Conservation (phyloP, 768 basidiomycete genomes). For the Cyclocybe aegerita region DNA sequence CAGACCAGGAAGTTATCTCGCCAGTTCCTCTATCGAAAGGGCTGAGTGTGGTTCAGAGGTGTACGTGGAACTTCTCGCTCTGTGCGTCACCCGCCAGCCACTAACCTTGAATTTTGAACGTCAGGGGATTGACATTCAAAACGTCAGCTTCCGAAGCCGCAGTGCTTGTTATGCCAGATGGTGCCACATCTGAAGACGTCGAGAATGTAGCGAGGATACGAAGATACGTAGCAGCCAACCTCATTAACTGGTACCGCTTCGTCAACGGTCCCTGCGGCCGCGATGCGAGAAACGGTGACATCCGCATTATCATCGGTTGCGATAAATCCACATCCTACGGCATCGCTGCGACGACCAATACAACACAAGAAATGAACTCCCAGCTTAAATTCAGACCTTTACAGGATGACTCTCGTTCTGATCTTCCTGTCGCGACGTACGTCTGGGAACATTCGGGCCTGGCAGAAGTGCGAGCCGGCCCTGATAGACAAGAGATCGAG, state of each 20-base stretch:
- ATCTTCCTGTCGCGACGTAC: too few relatives aligned
- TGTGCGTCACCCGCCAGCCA: too few relatives aligned
- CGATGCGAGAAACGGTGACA: conserved; percentile 13
- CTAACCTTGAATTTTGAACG: too few relatives aligned
- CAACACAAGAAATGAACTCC: background rate
- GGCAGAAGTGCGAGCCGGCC: conserved; percentile 4
- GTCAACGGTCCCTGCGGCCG: conserved; percentile 9
- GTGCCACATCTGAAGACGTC: conserved; percentile 14
- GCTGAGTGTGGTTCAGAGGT: background rate
- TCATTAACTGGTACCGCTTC: conserved; percentile 15
- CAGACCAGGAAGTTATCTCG: conserved; percentile 5
- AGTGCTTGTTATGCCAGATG: conserved; percentile 18
- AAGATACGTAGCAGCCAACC: conserved; percentile 5
- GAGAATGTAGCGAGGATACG: background rate
- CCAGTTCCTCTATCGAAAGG: conserved; percentile 6
- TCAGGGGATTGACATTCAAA: conserved; percentile 13
- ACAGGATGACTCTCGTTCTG: too few relatives aligned
- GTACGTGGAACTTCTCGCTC: background rate
- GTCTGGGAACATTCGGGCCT: conserved; percentile 3
- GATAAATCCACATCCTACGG: conserved; percentile 15
- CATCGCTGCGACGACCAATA: conserved; percentile 6
- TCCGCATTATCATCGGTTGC: conserved; percentile 16
- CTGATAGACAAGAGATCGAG: background rate
- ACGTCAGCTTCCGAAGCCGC: conserved; percentile 17
- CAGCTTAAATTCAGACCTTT: background rate